Conservation (phyloP, 805 yeast species). For the Saccharomycopsis synnaedendra region DNA sequence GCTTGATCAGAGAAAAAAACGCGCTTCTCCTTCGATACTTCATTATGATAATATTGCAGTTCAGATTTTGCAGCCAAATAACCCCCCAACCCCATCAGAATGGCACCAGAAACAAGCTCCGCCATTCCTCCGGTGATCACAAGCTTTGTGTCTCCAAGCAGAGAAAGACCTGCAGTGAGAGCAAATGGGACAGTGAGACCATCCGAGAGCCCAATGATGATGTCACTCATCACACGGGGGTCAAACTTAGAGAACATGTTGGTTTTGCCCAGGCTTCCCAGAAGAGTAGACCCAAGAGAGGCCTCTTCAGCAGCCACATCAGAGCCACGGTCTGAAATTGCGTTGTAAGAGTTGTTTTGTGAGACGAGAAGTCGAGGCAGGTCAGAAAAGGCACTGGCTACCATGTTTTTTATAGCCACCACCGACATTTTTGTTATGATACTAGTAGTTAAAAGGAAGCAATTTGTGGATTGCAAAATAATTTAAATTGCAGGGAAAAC, state of each 20-base stretch:
- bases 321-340: slow-evolving; percentile 1
- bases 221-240: slow-evolving; percentile 90
- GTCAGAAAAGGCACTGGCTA: slow-evolving; percentile 1
- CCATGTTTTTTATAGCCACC: slow-evolving; percentile 12
- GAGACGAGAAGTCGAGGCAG: too few relatives aligned
- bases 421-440: slow-evolving; percentile 8
- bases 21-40: slow-evolving; percentile 60
- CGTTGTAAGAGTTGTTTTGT: too few relatives aligned
- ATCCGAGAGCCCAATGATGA: slow-evolving; percentile 87
- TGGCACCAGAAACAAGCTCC: slow-evolving; percentile 92
- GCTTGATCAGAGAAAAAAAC: slow-evolving; percentile 56
- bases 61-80: slow-evolving; percentile 91
- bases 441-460: too few relatives aligned
- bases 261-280: not conserved
- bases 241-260: slow-evolving; percentile 41
- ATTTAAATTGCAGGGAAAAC: too few relatives aligned
- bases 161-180: slow-evolving; percentile 87
- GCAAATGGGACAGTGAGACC: slow-evolving; percentile 99
- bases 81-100: slow-evolving; percentile 97
- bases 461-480: too few relatives aligned
- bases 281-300: not conserved
- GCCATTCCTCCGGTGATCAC: slow-evolving; percentile 98
- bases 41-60: slow-evolving; percentile 58
- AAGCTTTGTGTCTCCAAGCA: slow-evolving; percentile 77
- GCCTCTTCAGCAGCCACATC: slow-evolving; percentile 1